Conservation (phyloP, 345 rosid species). For the Cardamine chenopodiifolia region DNA sequence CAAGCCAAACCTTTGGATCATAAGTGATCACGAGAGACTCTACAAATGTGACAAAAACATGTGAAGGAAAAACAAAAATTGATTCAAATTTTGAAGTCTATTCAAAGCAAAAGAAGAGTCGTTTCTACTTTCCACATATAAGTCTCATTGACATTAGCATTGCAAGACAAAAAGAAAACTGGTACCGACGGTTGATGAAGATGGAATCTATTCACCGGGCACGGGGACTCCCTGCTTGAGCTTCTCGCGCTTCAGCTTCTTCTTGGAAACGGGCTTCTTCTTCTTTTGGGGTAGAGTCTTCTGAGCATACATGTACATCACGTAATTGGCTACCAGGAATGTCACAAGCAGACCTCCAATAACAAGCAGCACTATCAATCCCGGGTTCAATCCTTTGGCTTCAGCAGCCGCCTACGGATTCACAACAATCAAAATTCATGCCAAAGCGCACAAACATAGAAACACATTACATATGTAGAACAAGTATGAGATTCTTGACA, state of each 20-base stretch:
- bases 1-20: too few relatives aligned
- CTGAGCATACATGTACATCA: constrained; percentile 59
- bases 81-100: constrained; percentile 28
- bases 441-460: not conserved
- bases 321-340: constrained; percentile 62
- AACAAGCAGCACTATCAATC: constrained; percentile 67
- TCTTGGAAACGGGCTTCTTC: constrained; percentile 77
- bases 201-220: constrained; percentile 60
- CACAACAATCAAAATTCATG: constrained; percentile 8
- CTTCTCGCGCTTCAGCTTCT: constrained; percentile 76
- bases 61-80: too few relatives aligned
- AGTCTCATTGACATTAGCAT: constrained; percentile 17
- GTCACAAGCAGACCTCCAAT: constrained; percentile 57
- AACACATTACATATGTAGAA: not conserved
- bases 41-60: too few relatives aligned
- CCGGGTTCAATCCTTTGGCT: constrained; percentile 68
- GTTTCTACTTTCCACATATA: constrained; percentile 10
- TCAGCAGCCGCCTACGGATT: constrained; percentile 29
- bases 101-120: constrained; percentile 5
- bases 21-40: too few relatives aligned
- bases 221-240: constrained; percentile 76
- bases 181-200: constrained; percentile 15
- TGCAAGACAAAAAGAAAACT: constrained; percentile 27
- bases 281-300: constrained; percentile 67
- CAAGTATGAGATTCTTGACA: not conserved